Base-by-base conservation (phyloP, 805 yeast species). In the Wickerhamiella australiensis region DNA sequence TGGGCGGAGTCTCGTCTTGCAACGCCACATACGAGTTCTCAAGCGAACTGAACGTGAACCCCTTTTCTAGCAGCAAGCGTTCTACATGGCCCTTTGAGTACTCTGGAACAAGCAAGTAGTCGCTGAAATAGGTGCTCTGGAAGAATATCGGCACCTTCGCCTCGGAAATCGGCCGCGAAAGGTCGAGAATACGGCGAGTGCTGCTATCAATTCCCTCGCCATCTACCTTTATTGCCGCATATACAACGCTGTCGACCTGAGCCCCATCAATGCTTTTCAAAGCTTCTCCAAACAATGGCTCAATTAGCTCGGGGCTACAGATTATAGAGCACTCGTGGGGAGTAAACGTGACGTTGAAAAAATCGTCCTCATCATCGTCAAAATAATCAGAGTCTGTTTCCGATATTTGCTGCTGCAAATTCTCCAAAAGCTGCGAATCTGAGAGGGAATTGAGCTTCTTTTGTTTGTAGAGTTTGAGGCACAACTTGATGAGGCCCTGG, bases 301-400 rank as follows among this genome's bases (percentile, higher is more conserved):
- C 55, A 50, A 75, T 68, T n/a, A 69, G 52, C 5, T 56, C 54
- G 1, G 66, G 60, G 1, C 78, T 66, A 52, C 79, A 75, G 54
- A 80, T 78, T 5, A 80, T 64, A 0, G 84, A 78, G 53, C 80
- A 74, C 57, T 79, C 85, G n/a, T 66, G 61, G 0, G 81, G 80
- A 0, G 82, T 76, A 56, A 76, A 74, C 1, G 82, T 80, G 31
- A 80, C 67, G 58, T 77, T 82, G 57, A 77, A 74, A 59, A 80
- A 78, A 27, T 71, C 69, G 47, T 69, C 52, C 13, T 45, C 52
- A 26, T 52, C 54, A 27, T 56, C 58, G 27, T 56, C 58, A 25
- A 54, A 48, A 42, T 36, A 38, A 6, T 42, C 47, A 9, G 42
- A 18, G 11, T 46, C 49, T 2, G 26, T 31, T 21, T 46, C 49